These are phyloP conservation scores for Dactylellina leptospora DNA, from an alignment of 2,329 filamentous ascomycete species.

Conservation along the genomic window DNA sequence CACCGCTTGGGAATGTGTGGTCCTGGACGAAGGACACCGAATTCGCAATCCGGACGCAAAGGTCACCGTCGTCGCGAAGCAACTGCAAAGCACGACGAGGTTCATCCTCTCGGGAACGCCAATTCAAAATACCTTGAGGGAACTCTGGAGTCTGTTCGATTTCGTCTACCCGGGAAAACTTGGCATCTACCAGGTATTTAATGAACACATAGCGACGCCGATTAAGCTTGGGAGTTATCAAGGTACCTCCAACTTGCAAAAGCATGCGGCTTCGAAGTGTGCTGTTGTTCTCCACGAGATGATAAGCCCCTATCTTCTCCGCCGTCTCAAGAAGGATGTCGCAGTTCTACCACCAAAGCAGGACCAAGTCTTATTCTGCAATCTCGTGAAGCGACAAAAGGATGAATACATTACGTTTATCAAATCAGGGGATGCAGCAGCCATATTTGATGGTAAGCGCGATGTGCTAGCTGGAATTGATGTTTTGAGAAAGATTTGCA, in stretches of 20 bases:
- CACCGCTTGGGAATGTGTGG: conserved; percentile 89
- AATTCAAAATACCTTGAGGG: conserved; percentile 94
- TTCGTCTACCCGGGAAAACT: conserved; percentile 97
- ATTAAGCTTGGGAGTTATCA: conserved; percentile 94
- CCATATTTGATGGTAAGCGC: conserved; percentile 73
- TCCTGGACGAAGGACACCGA: conserved; percentile 96
- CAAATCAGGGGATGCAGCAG: conserved; percentile 81
- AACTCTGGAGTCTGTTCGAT: conserved; percentile 97
- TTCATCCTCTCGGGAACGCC: conserved; percentile 95
- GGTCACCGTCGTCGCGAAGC: conserved; percentile 94
- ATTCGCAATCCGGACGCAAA: conserved; percentile 96
- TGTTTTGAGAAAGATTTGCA: conserved; percentile 93
- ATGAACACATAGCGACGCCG: conserved; percentile 89
- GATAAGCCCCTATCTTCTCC: conserved; percentile 90
- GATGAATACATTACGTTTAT: conserved; percentile 83
- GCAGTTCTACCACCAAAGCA: conserved; percentile 93
- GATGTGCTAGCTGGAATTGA: conserved; percentile 91
- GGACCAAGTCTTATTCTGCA: conserved; percentile 96
- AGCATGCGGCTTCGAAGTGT: conserved; percentile 92
- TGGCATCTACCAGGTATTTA: conserved; percentile 88
- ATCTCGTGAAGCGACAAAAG: conserved; percentile 80
- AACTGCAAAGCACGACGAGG: conserved; percentile 83
- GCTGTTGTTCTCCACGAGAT: conserved; percentile 92
- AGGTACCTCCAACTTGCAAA: conserved; percentile 90
- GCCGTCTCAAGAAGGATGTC: conserved; percentile 92